Base-by-base conservation (phyloP, 1,139 yeast genomes). In the Candida sanyaensis region DNA sequence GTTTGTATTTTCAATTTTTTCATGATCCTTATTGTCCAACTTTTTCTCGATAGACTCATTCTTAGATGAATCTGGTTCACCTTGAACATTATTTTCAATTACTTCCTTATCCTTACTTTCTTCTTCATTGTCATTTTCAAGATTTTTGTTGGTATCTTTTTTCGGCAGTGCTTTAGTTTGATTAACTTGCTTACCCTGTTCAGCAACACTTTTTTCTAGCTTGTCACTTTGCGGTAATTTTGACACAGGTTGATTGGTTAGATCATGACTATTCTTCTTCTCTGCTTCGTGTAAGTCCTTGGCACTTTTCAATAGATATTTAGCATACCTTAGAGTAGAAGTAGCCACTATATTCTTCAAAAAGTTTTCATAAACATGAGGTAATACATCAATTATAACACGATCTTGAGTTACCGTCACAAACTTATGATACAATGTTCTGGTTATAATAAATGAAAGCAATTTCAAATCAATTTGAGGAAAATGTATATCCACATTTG, bases 341-440 rank as follows among this genome's bases (percentile, higher is more conserved):
- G 60, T 56, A 5, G 69, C 55, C 1, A 71, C 61, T 2, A 68
- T 58, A 24, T 58, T 50, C 42, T 64, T 63, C 52, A 72, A 56
- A n/a, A 50, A 40, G 50, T 50, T 50, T 24, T 55, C 58, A 47
- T 55, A 55, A 5, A 45, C 43, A 31, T 52, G 46, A 17, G 62
- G 57, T 27, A 51, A 44, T 11, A 59, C 50, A 10, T 59, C 57
- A 21, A 65, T 51, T 10, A 58, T 49, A 10, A 64, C 49, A 12
- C 52, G 51, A 17, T 62, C 60, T 7, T 56, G 58, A 7, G 51
- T 45, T 1, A 62, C 43, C 23, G 45, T 46, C 5, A 66, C 61
- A 49, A 66, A 59, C 23, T 60, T 59, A 37, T 42, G 53, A 44
- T 44, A 54, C 38, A 54, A 45, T 1, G 57, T 54, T 37, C 51